Evolutionary conservation across 1,139 yeast species (phyloP).

Genomic region (Geotrichum klebahnii): DNA sequence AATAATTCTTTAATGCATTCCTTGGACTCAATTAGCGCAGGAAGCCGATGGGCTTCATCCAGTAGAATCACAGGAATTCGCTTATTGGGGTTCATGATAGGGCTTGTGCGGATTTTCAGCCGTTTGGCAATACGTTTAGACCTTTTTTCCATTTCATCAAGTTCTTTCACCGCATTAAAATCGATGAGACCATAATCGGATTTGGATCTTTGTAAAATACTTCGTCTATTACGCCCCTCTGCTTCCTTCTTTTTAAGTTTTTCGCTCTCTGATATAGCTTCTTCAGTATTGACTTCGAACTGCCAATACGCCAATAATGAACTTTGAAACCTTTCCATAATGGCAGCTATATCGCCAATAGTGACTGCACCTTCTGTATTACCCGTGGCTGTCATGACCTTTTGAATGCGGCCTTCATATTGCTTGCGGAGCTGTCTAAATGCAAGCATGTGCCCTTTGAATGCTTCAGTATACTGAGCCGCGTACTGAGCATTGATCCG

Average conservation of each 20-base stretch:
- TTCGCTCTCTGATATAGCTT: constrained; percentile 16
- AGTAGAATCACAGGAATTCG: constrained; percentile 25
- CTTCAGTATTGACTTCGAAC: constrained; percentile 22
- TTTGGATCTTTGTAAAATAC: neutral
- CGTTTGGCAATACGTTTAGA: neutral
- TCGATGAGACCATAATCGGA: constrained; percentile 7
- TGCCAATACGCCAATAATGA: constrained; percentile 26
- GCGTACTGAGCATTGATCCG: constrained; percentile 14
- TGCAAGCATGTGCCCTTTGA: constrained; percentile 26
- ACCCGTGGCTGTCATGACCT: constrained; percentile 16
- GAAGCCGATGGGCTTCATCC: constrained; percentile 27
- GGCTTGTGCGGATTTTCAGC: constrained; percentile 13
- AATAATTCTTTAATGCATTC: constrained; percentile 23
- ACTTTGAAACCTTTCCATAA: constrained; percentile 25
- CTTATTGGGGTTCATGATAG: constrained; percentile 15
- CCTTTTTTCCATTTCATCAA: constrained; percentile 13
- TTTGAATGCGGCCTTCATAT: constrained; percentile 18
- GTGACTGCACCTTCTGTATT: constrained; percentile 16
- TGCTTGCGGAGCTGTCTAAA: constrained; percentile 24
- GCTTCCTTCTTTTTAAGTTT: constrained; percentile 7
- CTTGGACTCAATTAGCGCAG: constrained; percentile 20
- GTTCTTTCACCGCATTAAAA: constrained; percentile 14
- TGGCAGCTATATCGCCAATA: constrained; percentile 23
- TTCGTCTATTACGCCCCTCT: constrained; percentile 2
- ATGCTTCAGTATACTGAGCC: constrained; percentile 21